Evolutionary conservation across 768 basidiomycete genomes (phyloP), one percentile per base, ranked within the genome.

Genomic region (Amanita inopinata): DNA sequence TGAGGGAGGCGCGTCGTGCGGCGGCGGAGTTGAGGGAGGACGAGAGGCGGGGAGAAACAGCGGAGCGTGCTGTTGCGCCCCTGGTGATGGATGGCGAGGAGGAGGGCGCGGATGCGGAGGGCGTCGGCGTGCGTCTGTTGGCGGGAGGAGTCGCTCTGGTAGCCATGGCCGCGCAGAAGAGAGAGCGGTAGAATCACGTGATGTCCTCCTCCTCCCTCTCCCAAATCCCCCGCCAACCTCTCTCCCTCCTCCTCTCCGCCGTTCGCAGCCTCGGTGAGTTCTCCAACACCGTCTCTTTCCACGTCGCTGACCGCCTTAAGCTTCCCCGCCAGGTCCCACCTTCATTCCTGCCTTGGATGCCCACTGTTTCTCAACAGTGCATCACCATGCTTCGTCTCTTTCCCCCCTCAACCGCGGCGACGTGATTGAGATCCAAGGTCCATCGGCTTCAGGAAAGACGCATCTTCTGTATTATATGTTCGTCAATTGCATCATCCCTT

Each of bases 391-490:
- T n/a, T n/a, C n/a, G n/a, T 61, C 46, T 48, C 51, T 46, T 38
- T 52, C 19, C 17, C 51, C 50, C 14, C 51, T 58, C 34, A 54
- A 49, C 53, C 64, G 67, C 34, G 81, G 81, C 25, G 80, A 87
- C 56, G 68, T 84, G 30, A 61, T 90, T 49, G 81, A 86, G 59
- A 67, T 92, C 15, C 81, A 88, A 59, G 88, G 88, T 1, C 73
- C 78, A 2, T 65, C 86, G 3, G 71, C 69, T 19, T 77, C 80
- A 4, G 88, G 85, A 20, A 92, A 91, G 61, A 80, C 83, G 2
- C 81, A 83, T 49, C 61, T 92, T n/a, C 60, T 88, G 19, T 82
- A 82, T 54, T 70, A 74, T 54, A 57, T 87, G 37, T 56, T 84
- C 19, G 59, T 75, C 9, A 69, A 65, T 15, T 78, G 81, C 50